Evolutionary conservation across 208 protist species (phyloP), one percentile per base, ranked within the genome.

Genomic region (Leishmania braziliensis): DNA sequence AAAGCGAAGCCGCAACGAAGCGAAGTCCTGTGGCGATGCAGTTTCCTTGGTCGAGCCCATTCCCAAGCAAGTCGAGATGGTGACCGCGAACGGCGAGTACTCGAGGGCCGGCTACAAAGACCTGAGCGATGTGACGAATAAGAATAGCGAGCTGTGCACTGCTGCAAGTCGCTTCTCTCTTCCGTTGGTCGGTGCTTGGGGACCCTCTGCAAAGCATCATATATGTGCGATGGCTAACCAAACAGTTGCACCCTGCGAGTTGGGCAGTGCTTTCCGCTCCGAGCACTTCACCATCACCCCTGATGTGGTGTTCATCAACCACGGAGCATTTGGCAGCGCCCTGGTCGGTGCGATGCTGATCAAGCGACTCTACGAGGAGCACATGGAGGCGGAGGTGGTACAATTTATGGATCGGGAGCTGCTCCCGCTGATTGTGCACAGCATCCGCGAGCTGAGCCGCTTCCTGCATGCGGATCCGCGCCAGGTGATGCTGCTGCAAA

Each of bases 251-350:
- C 43, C 76, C 46, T 89, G 82, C 54, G 75, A 83, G 56, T 79
- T 97, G 53, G 95, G 95, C 14, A 29, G 39, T 3, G 68, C 54
- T 0, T 93, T 97, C 71, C 84, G 89, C 18, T 77, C 82, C 6
- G 78, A 88, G 70, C 85, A 97, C 82, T 98, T 98, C 63, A 82
- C 78, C 9, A 90, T 98, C 33, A 91, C 90, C 14, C 72, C 77
- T 2, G 84, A 92, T 43, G 91, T 95, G 84, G 86, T 90, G 36
- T 97, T 98, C 84, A 91, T 98, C 73, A 98, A 98, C 81, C 96
- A 98, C 80, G 96, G 96, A n/a, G 96, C 95, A 23, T 98, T 98
- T 88, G 96, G 96, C 74, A 91, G 95, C 68, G 80, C 91, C 1
- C 81, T 97, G 36, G 79, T 77, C 14, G 89, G 91, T n/a, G 89